These are phyloP conservation scores for Cyberlindnera bimundalis DNA, from an alignment of 805 yeast genomes.

Conservation along the genomic window DNA sequence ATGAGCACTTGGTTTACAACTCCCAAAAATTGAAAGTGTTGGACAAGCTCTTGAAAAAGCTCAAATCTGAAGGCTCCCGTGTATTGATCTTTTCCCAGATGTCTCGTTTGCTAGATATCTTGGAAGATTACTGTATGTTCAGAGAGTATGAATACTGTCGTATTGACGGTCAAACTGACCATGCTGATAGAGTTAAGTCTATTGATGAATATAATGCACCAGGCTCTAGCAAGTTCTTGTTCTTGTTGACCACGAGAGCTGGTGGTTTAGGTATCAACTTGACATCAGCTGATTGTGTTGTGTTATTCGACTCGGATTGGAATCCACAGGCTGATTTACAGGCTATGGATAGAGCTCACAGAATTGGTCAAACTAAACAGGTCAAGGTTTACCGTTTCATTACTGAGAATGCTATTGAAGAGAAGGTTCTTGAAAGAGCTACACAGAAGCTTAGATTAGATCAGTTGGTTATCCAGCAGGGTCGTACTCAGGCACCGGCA, in stretches of 20 bases:
- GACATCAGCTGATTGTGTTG: slow-evolving; percentile 76
- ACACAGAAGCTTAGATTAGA: slow-evolving; percentile 75
- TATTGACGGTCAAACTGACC: slow-evolving; percentile 83
- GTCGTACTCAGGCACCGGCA: slow-evolving; percentile 36
- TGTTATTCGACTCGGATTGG: slow-evolving; percentile 81
- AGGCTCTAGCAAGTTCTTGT: slow-evolving; percentile 66
- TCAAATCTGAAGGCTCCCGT: slow-evolving; percentile 67
- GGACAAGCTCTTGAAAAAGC: slow-evolving; percentile 60
- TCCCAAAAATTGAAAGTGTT: slow-evolving; percentile 69
- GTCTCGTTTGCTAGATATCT: slow-evolving; percentile 76
- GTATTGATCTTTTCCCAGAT: slow-evolving; percentile 79
- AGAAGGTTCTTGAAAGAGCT: slow-evolving; percentile 77
- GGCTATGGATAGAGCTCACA: slow-evolving; percentile 87
- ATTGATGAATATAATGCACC: slow-evolving; percentile 82
- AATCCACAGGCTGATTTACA: slow-evolving; percentile 87
- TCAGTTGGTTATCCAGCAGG: slow-evolving; percentile 81
- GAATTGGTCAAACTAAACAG: slow-evolving; percentile 84
- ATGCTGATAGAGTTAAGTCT: slow-evolving; percentile 67
- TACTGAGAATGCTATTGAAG: slow-evolving; percentile 82
- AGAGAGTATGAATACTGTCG: slow-evolving; percentile 70
- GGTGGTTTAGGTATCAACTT: slow-evolving; percentile 87
- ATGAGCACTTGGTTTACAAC: slow-evolving; percentile 74
- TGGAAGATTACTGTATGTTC: slow-evolving; percentile 75
- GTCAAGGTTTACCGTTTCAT: slow-evolving; percentile 75
- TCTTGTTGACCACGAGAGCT: slow-evolving; percentile 77